Evolutionary conservation across 768 basidiomycete genomes (phyloP), one percentile per base, ranked within the genome.

Genomic region (Boletus rubescentipes): DNA sequence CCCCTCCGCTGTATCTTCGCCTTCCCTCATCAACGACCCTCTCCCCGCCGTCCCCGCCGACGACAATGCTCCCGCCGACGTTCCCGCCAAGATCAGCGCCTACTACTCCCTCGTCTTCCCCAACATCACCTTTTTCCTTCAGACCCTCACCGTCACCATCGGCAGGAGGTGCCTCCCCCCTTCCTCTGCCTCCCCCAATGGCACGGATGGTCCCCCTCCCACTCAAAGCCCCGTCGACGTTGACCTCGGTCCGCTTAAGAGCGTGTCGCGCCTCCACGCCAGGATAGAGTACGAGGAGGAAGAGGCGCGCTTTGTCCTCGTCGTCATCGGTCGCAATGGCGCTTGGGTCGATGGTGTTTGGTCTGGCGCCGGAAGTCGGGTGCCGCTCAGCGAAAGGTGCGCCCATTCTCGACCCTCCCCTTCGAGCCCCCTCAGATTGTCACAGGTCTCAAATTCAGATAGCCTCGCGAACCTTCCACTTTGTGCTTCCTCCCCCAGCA

Each of bases 301-400:
- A 9, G 86, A 88, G 57, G 90, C 91, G 57, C 84, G 88, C 48
- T 97, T 95, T 68, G 85, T 91, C 15, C 81, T 99, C 34, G 85
- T 86, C 55, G 95, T 99, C 35, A 80, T 92, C 35, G 97, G 97
- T n/a, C 79, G 97, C 54, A 98, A 99, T 64, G 97, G 97, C 12
- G 94, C 94, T 16, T 98, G 95, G 89, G 93, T 99, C 5, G 94
- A 98, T 60, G 95, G 94, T 30, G 85, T 91, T n/a, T 99, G 95
- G 91, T 86, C 86, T 45, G 89, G 88, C 11, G 87, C 90, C 59
- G 93, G 95, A 15, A 87, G 89, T 55, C 83, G 86, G 55, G 89
- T 93, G n/a, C 82, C 89, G 30, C 75, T 99, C 20, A 78, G 86
- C 35, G 91, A 93, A 69, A 81, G 91, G 96, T 93, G 54, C 46